Percentiles rank a stretch among this genome's conserved stretches.
Evolutionary conservation across 2,329 filamentous ascomycete species (phyloP).

Genomic region (Ophiognomonia clavigignenti-juglandacearum): DNA sequence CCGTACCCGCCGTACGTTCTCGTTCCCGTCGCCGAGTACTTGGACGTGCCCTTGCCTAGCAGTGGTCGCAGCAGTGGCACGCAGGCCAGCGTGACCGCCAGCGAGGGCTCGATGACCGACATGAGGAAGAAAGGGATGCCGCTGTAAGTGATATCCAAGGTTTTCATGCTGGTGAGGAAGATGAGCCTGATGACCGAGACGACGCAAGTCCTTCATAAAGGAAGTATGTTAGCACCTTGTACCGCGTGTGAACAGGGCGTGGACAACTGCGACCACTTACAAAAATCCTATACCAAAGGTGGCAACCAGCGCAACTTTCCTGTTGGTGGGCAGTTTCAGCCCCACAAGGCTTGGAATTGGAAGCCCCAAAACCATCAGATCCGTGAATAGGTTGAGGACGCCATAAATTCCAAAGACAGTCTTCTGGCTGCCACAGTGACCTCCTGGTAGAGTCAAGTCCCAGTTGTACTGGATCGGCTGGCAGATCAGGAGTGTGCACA

Average conservation of each 20-base stretch:
- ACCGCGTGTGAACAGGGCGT: background rate
- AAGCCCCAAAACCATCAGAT: slow-evolving; percentile 8
- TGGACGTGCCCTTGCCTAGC: slow-evolving; percentile 20
- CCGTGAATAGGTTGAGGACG: slow-evolving; percentile 8
- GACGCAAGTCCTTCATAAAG: background rate
- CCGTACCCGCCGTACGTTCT: too few species aligned
- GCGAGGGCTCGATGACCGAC: slow-evolving; percentile 31
- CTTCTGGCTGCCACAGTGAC: slow-evolving; percentile 18
- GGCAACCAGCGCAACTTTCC: slow-evolving; percentile 6
- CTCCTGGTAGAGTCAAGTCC: slow-evolving; percentile 16
- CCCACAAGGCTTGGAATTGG: slow-evolving; percentile 7
- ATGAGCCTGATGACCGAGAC: slow-evolving; percentile 5
- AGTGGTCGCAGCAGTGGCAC: slow-evolving; percentile 36
- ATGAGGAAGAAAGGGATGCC: slow-evolving; percentile 8
- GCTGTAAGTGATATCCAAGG: slow-evolving; percentile 9
- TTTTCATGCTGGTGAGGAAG: slow-evolving; percentile 9
- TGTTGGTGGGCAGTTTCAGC: slow-evolving; percentile 2
- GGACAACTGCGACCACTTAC: background rate
- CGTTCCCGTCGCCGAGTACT: slow-evolving; percentile 4
- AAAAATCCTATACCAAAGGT: slow-evolving; percentile 7
- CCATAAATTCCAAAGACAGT: slow-evolving; percentile 15
- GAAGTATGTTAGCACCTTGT: background rate
- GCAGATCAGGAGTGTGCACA: slow-evolving; percentile 17
- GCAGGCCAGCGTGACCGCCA: slow-evolving; percentile 34
- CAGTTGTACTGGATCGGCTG: slow-evolving; percentile 24